These are phyloP conservation scores for Wickerhamiella qilinensis DNA, from an alignment of 805 yeast species.

Conservation along the genomic window DNA sequence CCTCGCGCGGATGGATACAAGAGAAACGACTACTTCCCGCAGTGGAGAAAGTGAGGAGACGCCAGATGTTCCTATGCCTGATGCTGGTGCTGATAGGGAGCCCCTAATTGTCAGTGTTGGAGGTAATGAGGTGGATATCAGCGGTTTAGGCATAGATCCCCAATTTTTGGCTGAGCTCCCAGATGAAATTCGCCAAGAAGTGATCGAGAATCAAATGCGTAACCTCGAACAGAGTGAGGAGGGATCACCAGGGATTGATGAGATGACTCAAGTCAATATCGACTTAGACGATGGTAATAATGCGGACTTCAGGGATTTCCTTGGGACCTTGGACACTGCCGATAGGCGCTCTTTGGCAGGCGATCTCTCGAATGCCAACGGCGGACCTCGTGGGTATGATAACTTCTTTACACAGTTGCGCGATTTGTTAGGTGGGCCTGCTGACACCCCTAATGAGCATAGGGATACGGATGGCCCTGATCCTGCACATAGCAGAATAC, in stretches of 20 bases:
- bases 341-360: background rate
- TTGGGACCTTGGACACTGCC: background rate
- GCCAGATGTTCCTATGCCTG: background rate
- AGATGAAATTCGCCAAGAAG: slow-evolving; percentile 3
- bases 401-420: background rate
- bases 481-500: background rate
- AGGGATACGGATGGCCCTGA: background rate
- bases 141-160: slow-evolving; percentile 5
- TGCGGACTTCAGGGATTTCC: background rate
- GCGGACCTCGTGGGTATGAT: background rate
- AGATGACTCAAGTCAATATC: background rate
- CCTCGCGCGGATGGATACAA: background rate
- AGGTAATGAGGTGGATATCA: slow-evolving; percentile 4
- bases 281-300: background rate
- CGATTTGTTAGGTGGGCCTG: background rate
- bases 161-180: slow-evolving; percentile 5
- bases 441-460: too few species aligned
- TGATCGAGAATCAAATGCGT: background rate
- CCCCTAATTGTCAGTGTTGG: slow-evolving; percentile 1
- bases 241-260: background rate
- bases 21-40: background rate
- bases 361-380: background rate
- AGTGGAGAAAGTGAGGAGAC: background rate
- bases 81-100: background rate
- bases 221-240: background rate